A percentile compares a stretch with the other conserved stretches of the same genome.
phyloP scores from a whole-genome alignment of 2,329 filamentous ascomycete genomes.

The Beauveria varroae region DNA sequence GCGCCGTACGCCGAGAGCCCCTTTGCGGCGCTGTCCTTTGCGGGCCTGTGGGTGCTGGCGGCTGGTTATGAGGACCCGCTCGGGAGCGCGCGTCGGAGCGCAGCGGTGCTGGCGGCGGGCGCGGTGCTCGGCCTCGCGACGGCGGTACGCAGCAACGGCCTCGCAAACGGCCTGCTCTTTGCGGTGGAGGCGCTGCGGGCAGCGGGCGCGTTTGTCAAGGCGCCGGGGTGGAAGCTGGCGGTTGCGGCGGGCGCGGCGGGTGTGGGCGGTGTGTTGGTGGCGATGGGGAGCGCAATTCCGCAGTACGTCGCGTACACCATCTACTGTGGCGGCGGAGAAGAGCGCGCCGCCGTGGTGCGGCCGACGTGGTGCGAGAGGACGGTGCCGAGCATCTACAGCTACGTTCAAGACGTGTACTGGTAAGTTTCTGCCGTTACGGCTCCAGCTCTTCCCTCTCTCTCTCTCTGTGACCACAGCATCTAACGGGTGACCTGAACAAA shows the following conservation, averaged over 20 bases:
- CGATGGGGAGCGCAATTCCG: conserved; percentile 59
- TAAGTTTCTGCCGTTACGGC: conserved; percentile 35
- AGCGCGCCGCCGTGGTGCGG: conserved; percentile 31
- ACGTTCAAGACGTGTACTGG: conserved; percentile 89
- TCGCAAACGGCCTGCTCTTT: conserved; percentile 74
- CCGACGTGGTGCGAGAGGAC: conserved; percentile 66
- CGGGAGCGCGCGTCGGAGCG: conserved; percentile 30
- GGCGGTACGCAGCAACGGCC: conserved; percentile 74
- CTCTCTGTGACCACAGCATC: too few relatives aligned
- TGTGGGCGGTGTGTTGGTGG: conserved; percentile 60
- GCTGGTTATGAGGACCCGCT: conserved; percentile 29
- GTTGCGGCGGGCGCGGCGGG: conserved; percentile 51
- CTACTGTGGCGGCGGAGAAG: conserved; percentile 48
- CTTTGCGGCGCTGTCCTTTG: conserved; percentile 71
- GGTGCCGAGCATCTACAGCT: conserved; percentile 85
- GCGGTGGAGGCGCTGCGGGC: conserved; percentile 49
- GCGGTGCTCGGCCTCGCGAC: conserved; percentile 64
- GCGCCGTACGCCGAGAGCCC: conserved; percentile 77
- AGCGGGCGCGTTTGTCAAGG: conserved; percentile 19
- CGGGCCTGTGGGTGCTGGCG: conserved; percentile 64
- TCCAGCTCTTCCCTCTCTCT: too few relatives aligned
- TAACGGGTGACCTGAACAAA: background rate
- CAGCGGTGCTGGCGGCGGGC: conserved; percentile 54
- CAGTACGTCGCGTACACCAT: conserved; percentile 67
- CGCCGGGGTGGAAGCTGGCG: conserved; percentile 30